These are phyloP conservation scores for Jaapia argillacea DNA, from an alignment of 768 basidiomycete genomes.

Conservation along the genomic window DNA sequence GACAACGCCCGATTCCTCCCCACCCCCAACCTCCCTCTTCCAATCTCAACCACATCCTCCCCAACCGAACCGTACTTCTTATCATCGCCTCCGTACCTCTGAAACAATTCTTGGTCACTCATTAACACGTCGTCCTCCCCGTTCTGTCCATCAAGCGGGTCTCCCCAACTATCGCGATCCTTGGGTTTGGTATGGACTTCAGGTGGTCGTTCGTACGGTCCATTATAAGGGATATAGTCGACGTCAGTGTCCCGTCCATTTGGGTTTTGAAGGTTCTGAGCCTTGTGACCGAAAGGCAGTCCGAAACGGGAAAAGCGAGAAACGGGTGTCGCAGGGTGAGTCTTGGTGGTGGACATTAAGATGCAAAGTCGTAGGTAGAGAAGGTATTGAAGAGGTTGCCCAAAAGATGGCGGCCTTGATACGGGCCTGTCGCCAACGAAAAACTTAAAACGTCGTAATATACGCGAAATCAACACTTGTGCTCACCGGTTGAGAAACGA, in stretches of 20 bases:
- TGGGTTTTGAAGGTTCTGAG: slow-evolving; percentile 9
- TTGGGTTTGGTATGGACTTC: slow-evolving; percentile 11
- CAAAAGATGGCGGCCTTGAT: no score
- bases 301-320: slow-evolving; percentile 28
- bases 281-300: slow-evolving; percentile 14
- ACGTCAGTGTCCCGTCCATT: slow-evolving; percentile 27
- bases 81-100: slow-evolving; percentile 1
- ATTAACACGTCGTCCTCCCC: slow-evolving; percentile 14
- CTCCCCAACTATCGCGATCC: slow-evolving; percentile 34
- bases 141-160: slow-evolving; percentile 21
- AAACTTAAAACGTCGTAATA: no score
- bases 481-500: no score
- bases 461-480: no score
- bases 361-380: no score
- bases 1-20: slow-evolving; percentile 28
- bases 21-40: slow-evolving; percentile 9
- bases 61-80: background rate
- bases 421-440: no score
- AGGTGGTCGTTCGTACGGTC: slow-evolving; percentile 41
- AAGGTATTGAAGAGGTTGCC: no score
- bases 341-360: slow-evolving; percentile 25
- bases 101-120: slow-evolving; percentile 18
- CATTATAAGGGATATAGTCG: slow-evolving; percentile 59
- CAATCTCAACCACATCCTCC: slow-evolving; percentile 11
- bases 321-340: slow-evolving; percentile 19